phyloP scores from a whole-genome alignment of 2,329 filamentous ascomycete species.

The Lomentospora prolificans region DNA sequence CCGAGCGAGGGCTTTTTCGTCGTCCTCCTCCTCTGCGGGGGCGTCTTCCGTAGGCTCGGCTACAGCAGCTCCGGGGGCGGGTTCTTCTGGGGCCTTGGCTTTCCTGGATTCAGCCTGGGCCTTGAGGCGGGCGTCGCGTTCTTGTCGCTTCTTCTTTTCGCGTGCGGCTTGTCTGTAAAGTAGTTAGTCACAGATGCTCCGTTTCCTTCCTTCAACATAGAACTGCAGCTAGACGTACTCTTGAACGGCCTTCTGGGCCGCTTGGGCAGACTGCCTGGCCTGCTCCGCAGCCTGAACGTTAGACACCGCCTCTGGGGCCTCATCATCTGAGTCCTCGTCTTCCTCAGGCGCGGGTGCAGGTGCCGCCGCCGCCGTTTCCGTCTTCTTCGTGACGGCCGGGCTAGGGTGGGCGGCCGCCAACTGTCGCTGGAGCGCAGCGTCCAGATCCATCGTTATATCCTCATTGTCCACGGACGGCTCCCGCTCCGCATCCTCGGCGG shows the following conservation, averaged over 20 bases:
- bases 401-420: conserved; percentile 10
- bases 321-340: conserved; percentile 30
- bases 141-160: conserved; percentile 45
- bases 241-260: conserved; percentile 38
- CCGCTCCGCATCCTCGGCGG: background rate
- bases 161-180: conserved; percentile 35
- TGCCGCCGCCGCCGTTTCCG: conserved; percentile 8
- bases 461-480: conserved; percentile 16
- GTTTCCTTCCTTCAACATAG: no score
- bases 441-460: background rate
- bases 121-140: conserved; percentile 43
- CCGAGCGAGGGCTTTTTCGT: conserved; percentile 8
- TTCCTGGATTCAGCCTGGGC: conserved; percentile 42
- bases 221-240: conserved; percentile 32
- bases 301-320: conserved; percentile 50
- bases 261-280: conserved; percentile 34
- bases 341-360: conserved; percentile 23
- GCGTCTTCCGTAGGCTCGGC: conserved; percentile 8
- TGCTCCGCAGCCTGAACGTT: conserved; percentile 37
- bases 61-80: background rate
- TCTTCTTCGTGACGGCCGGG: conserved; percentile 9
- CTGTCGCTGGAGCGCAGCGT: background rate
- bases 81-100: background rate
- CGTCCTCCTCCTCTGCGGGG: conserved; percentile 12
- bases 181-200: background rate